Evolutionary conservation across 495 filamentous ascomycete species (phyloP), one percentile per base, ranked within the genome.

Genomic region (Trichoderma reesei): DNA sequence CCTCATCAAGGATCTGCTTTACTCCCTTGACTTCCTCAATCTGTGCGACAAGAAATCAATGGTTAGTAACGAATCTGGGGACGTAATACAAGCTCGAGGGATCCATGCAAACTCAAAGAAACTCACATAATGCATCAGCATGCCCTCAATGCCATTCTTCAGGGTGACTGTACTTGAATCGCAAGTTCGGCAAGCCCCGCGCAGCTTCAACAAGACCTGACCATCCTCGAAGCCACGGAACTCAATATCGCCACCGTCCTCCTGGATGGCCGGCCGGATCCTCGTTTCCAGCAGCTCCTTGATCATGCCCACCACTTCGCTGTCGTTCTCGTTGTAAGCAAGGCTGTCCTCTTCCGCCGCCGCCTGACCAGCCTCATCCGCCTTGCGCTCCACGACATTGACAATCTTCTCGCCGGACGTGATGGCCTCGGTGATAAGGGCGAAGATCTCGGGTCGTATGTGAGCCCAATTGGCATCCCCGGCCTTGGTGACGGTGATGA

Each of bases 181-280:
- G 74, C 94, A 98, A 31, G 93, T 97, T 60, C 93, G 81, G 73
- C 94, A 98, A 41, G 94, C 94, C 44, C 94, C 94, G 13, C 92
- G 82, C 66, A 98, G 74, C 79, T 96, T 98, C 66, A 98, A 72
- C 70, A 86, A 68, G 14, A 98, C 94, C 62, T 88, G 82, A 0
- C 94, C 94, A 67, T 94, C 82, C 69, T 91, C 83, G 67, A 97
- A 98, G 3, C 93, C 92, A 3, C 88, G 79, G 69, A 91, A 90
- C 76, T 98, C 94, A 70, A 98, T 96, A 75, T 98, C 94, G 11
- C 94, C 94, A 20, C 94, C 94, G 67, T 98, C 94, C 72, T 98
- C 93, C 75, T 96, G 93, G 64, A 98, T 98, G 5, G 94, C 87
- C 2, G 94, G 94, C 46, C 94, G 80, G 69, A 98, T 96, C 61